Evolutionary conservation across 1,139 yeast genomes (phyloP).

Genomic region (Scheffersomyces stambukii): DNA sequence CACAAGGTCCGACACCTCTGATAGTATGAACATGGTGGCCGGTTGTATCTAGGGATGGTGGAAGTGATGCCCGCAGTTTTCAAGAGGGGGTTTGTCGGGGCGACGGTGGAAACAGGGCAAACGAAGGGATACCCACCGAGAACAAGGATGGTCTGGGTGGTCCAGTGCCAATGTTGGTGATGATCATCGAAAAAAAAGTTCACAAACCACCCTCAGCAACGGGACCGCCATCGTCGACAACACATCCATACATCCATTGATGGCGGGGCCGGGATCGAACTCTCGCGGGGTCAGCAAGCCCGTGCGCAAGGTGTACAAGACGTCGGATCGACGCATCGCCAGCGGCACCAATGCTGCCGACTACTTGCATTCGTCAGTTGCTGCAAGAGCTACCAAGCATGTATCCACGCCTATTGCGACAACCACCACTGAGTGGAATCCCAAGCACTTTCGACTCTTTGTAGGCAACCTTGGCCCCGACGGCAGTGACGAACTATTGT

Average conservation of each 20-base stretch:
- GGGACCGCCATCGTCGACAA: background rate
- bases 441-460: constrained; percentile 65
- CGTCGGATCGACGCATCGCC: too few species aligned
- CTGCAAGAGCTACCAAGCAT: constrained; percentile 5
- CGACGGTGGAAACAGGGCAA: constrained; percentile 1
- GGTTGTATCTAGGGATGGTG: constrained; percentile 1
- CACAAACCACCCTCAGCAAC: background rate
- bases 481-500: constrained; percentile 53
- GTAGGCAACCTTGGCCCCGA: constrained; percentile 74
- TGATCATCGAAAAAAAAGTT: too few species aligned
- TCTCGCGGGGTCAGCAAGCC: constrained; percentile 2
- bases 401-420: constrained; percentile 7
- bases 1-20: constrained; percentile 76
- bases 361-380: constrained; percentile 25
- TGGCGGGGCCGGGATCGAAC: too few species aligned
- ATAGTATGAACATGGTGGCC: constrained; percentile 69
- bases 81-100: constrained; percentile 1
- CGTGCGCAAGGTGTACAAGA: too few species aligned
- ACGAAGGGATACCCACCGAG: constrained; percentile 2
- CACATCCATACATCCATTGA: constrained; percentile 1
- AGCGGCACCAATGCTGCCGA: constrained; percentile 34
- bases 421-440: constrained; percentile 55
- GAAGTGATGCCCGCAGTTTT: constrained; percentile 1
- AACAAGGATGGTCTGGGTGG: constrained; percentile 1
- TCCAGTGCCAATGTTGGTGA: too few species aligned